A percentile compares a stretch with the other conserved stretches of the same genome.
These are phyloP conservation scores for Paraconiothyrium brasiliense DNA, from an alignment of 2,329 filamentous ascomycete species.

Conservation along the genomic window DNA sequence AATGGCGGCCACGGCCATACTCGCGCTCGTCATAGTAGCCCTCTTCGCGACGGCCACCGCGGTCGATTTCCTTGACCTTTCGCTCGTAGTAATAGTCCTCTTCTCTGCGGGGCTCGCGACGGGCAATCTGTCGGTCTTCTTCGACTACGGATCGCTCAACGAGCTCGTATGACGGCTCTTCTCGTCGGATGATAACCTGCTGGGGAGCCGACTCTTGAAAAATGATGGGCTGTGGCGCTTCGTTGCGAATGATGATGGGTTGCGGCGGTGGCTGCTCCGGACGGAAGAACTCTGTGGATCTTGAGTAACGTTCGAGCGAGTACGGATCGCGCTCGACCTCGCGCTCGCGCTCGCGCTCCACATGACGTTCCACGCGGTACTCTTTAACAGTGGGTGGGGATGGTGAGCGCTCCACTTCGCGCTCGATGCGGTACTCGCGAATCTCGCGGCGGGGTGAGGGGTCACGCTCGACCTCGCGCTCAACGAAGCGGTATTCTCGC, in stretches of 20 bases:
- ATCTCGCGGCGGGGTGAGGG: conserved; percentile 57
- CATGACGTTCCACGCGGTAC: conserved; percentile 43
- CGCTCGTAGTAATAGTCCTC: conserved; percentile 67
- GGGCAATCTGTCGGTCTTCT: conserved; percentile 59
- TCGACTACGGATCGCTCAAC: conserved; percentile 65
- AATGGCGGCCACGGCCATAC: conserved; percentile 50
- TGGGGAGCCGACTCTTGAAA: conserved; percentile 61
- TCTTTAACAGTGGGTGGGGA: conserved; percentile 51
- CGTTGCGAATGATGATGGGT: conserved; percentile 62
- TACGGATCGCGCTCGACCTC: conserved; percentile 44
- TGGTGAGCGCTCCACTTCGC: conserved; percentile 59
- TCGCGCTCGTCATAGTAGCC: conserved; percentile 49
- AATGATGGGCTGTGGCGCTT: conserved; percentile 63
- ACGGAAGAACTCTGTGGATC: conserved; percentile 62
- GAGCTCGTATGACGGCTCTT: conserved; percentile 68
- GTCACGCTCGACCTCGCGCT: conserved; percentile 46
- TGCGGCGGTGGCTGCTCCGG: conserved; percentile 50
- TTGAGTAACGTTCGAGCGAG: conserved; percentile 62
- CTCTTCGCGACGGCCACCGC: conserved; percentile 54
- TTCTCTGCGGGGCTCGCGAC: conserved; percentile 58
- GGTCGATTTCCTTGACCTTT: conserved; percentile 59
- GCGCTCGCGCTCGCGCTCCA: conserved; percentile 48
- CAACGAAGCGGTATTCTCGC: conserved; percentile 48
- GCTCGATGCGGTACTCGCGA: conserved; percentile 62
- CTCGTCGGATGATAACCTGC: conserved; percentile 59